A percentile compares a stretch with the other conserved stretches of the same genome.
Evolutionary conservation across 768 basidiomycete genomes (phyloP).

Genomic region (Pleurotus salmoneostramineus): DNA sequence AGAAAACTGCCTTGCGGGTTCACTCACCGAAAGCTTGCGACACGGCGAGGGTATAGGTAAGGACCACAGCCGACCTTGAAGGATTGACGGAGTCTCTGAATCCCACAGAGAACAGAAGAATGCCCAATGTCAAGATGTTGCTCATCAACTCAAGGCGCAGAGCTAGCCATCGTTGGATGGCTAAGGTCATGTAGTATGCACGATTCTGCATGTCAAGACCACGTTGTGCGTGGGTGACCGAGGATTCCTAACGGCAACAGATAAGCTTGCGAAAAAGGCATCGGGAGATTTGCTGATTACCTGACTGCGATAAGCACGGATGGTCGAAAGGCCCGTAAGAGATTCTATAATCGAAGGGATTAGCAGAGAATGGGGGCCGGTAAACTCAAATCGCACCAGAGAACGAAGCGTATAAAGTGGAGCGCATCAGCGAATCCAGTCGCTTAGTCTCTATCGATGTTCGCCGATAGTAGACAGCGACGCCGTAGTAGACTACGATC

Average conservation of each 20-base stretch:
- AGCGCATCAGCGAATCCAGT: constrained; percentile 59
- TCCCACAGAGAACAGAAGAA: constrained; percentile 64
- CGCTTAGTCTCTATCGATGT: constrained; percentile 65
- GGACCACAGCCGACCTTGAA: constrained; percentile 56
- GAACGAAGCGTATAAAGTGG: constrained; percentile 52
- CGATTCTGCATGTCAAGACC: constrained; percentile 57
- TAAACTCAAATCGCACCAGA: constrained; percentile 35
- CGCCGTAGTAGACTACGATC: constrained; percentile 45
- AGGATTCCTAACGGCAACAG: constrained; percentile 29
- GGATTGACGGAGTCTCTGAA: constrained; percentile 53
- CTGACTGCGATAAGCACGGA: constrained; percentile 57
- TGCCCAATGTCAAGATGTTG: constrained; percentile 61
- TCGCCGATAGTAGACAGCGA: constrained; percentile 53
- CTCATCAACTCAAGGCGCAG: constrained; percentile 63
- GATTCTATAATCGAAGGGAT: constrained; percentile 40
- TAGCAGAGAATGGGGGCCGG: too few species aligned
- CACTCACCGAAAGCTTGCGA: constrained; percentile 49
- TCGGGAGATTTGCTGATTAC: constrained; percentile 17
- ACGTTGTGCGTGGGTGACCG: constrained; percentile 44
- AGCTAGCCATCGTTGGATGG: constrained; percentile 62
- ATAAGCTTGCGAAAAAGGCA: not conserved
- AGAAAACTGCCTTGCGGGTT: not conserved
- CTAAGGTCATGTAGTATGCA: constrained; percentile 60
- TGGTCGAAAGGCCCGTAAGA: constrained; percentile 58
- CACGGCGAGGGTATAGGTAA: constrained; percentile 52